Evolutionary conservation across 768 basidiomycete genomes (phyloP), one percentile per base, ranked within the genome.

Genomic region (Scleroderma citrinum): DNA sequence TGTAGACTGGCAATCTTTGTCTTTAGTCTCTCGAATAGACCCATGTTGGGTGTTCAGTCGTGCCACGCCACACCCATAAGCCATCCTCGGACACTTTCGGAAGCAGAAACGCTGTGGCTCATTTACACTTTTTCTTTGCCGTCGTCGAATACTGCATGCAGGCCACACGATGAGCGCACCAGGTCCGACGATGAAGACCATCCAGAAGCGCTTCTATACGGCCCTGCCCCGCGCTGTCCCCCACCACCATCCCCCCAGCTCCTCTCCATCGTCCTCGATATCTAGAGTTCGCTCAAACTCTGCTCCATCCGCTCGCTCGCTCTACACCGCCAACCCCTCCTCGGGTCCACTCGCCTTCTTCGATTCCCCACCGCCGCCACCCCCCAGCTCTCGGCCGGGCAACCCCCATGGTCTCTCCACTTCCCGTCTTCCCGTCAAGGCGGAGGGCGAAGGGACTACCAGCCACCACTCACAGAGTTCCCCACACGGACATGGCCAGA

Each of bases 171-270:
- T 72, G 70, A 64, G 63, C 31, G 56, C 67, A 44, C 69, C 69
- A 2, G 65, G 68, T 17, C 62, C 68, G 42, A 68, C 74, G 54
- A 76, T 75, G 69, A 73, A 73, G 66, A 71, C 72, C 21, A 70
- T 77, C 21, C 74, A 74, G 53, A 80, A 77, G 57, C 73, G 76
- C n/a, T 62, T 80, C 37, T 76, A 70, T 55, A 70, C 68, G 17
- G 75, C 70, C 56, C 73, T 46, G 26, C 71, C 70, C 35, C 73
- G 73, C 43, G 62, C 65, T 8, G 54, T 63, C 32, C 44, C 50
- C 4, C 26, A 29, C 29, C 56, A 54, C 7, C 46, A 60, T 13
- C n/a, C n/a, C n/a, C n/a, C n/a, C n/a, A n/a, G n/a, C n/a, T 59
- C 65, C 21, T 54, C 68, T 50, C 63, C 69, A 21, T 53, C 69